Conservation (phyloP, 352 stramenopile species). For the Phytophthora cactorum region DNA sequence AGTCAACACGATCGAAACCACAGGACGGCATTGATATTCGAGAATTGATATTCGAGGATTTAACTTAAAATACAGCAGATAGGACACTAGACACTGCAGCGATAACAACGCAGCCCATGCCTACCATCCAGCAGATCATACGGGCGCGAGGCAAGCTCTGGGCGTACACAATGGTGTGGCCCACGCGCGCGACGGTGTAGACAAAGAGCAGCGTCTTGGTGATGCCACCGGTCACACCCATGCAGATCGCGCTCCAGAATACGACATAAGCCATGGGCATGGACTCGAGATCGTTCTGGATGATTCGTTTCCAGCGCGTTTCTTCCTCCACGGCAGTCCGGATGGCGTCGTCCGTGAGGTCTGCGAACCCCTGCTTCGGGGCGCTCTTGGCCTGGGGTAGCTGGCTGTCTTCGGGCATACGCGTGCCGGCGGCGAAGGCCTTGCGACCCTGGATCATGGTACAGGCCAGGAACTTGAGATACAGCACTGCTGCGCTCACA, state of each 20-base stretch:
- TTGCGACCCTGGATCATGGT: constrained; percentile 53
- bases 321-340: constrained; percentile 36
- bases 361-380: constrained; percentile 27
- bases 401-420: constrained; percentile 52
- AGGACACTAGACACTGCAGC: constrained; percentile 21
- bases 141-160: constrained; percentile 34
- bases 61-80: constrained; percentile 15
- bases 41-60: constrained; percentile 19
- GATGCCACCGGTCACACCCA: constrained; percentile 40
- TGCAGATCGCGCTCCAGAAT: constrained; percentile 48
- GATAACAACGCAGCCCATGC: constrained; percentile 36
- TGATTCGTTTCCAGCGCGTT: constrained; percentile 61
- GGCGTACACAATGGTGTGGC: constrained; percentile 55
- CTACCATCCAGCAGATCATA: constrained; percentile 38
- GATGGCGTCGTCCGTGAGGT: constrained; percentile 34
- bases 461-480: constrained; percentile 68
- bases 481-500: constrained; percentile 55
- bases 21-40: constrained; percentile 14
- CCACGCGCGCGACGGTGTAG: constrained; percentile 52
- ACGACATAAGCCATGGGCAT: constrained; percentile 62
- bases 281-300: constrained; percentile 68
- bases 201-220: constrained; percentile 35
- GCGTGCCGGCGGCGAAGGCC: constrained; percentile 54
- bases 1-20: background rate
- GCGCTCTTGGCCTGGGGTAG: constrained; percentile 36